Evolutionary conservation across 352 stramenopile species (phyloP), one percentile per base, ranked within the genome.

Genomic region (Phytophthora rubi): DNA sequence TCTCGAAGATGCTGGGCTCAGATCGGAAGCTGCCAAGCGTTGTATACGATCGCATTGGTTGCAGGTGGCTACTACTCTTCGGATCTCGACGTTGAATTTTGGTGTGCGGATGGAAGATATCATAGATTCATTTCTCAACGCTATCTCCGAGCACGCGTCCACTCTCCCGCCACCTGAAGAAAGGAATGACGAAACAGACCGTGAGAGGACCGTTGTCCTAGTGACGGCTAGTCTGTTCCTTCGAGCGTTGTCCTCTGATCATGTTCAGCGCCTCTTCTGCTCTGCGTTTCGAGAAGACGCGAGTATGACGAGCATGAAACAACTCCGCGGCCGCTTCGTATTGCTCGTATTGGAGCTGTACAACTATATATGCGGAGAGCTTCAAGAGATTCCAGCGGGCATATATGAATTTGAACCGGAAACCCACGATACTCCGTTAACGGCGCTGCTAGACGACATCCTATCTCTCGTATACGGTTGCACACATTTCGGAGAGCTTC

Each of bases 31-130:
- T 5, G 1, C 56, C n/a, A 9, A 23, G 7, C 26, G 3, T 6
- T 26, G 48, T 15, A 10, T 66, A 7, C 68, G 45, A 15, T 30
- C 56, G 4, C 57, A 59, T 26, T 75, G 68, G 68, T 21, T 70
- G 6, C 18, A 21, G 16, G 30, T 42, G 6, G 56, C 28, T 53
- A 18, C 13, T 53, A 9, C 21, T n/a, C 48, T 53, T 53, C 21
- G 48, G 6, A 8, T 7, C 8, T 53, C 48, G 16, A 6, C 18
- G 18, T 13, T n/a, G n/a, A 28, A n/a, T 15, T 4, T 15, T 15
- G 9, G n/a, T 5, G 3, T 48, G 6, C 13, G 15, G 13, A 6
- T 30, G 7, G 18, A 52, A 15, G 45, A 15, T 13, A 52, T 28
- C 45, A 30, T 52, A n/a, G 18, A 52, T 3, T 52, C 45, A 13